Conservation (phyloP, 108 stramenopile genomes). For the Cyclotella kingstonii region DNA sequence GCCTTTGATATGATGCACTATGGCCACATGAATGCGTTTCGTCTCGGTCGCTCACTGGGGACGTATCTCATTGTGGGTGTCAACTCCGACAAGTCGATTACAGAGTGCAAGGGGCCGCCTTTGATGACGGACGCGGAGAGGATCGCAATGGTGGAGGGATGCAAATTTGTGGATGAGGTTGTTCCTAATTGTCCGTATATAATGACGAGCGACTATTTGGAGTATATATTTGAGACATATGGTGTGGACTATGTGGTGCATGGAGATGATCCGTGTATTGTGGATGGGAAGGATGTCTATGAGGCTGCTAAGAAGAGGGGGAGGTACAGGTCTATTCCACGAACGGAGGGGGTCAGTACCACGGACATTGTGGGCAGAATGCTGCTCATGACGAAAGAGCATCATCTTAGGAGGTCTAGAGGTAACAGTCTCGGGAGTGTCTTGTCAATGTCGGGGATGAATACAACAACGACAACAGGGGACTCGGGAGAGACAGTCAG, state of each 20-base stretch:
- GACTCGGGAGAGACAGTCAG: too few species aligned
- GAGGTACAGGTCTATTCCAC: constrained; percentile 84
- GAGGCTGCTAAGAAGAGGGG: constrained; percentile 77
- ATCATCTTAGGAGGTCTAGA: constrained; percentile 61
- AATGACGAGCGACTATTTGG: constrained; percentile 93
- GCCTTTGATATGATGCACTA: constrained; percentile 98
- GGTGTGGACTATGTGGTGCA: constrained; percentile 95
- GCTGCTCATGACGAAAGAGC: constrained; percentile 89
- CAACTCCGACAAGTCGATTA: constrained; percentile 94
- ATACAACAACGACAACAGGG: too few species aligned
- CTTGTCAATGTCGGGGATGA: constrained; percentile 15
- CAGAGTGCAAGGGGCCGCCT: constrained; percentile 92
- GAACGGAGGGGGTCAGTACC: constrained; percentile 99
- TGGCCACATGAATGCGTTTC: constrained; percentile 99
- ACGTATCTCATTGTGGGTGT: constrained; percentile 96
- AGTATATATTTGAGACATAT: constrained; percentile 86
- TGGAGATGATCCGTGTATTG: constrained; percentile 98
- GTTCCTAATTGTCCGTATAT: constrained; percentile 95
- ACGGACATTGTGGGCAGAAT: constrained; percentile 99
- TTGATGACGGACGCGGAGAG: constrained; percentile 95
- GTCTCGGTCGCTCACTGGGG: constrained; percentile 92
- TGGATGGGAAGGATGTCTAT: constrained; percentile 91
- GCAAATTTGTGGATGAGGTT: constrained; percentile 99
- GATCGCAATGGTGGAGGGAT: constrained; percentile 87
- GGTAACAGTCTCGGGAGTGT: constrained; percentile 28